Percentiles rank a stretch among this genome's conserved stretches.
These are phyloP conservation scores for Micractinium conductrix DNA, from an alignment of 139 green algal species.

Conservation along the genomic window DNA sequence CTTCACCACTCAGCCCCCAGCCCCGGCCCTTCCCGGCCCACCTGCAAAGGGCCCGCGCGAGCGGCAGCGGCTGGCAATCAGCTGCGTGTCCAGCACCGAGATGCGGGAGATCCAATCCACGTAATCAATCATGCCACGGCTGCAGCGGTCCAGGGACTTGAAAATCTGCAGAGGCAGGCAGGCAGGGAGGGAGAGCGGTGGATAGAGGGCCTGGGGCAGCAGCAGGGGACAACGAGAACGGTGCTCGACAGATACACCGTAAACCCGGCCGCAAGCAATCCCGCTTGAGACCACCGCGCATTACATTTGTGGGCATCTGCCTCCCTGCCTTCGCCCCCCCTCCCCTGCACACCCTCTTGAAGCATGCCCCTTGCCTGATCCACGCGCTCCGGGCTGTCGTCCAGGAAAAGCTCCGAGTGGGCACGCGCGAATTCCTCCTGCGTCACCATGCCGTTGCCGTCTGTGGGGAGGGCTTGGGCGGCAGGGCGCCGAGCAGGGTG, in stretches of 20 bases:
- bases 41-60: slow-evolving; percentile 52
- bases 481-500: too few relatives aligned
- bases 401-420: slow-evolving; percentile 54
- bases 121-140: slow-evolving; percentile 62
- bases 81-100: slow-evolving; percentile 45
- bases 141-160: slow-evolving; percentile 45
- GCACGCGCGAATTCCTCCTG: slow-evolving; percentile 58
- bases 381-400: slow-evolving; percentile 38
- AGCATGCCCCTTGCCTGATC: too few relatives aligned
- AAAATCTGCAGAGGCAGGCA: slow-evolving; percentile 40
- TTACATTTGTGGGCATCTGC: too few relatives aligned
- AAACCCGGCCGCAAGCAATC: too few relatives aligned
- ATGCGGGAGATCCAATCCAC: slow-evolving; percentile 54
- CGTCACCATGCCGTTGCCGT: slow-evolving; percentile 55
- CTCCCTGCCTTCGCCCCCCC: too few relatives aligned
- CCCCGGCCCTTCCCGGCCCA: not conserved
- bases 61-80: slow-evolving; percentile 61
- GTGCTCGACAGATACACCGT: too few relatives aligned
- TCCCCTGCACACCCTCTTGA: too few relatives aligned
- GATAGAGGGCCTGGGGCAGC: not conserved
- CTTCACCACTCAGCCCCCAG: too few relatives aligned
- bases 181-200: not conserved
- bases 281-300: too few relatives aligned
- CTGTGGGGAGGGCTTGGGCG: not conserved
- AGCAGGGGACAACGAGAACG: not conserved